Evolutionary conservation across 768 basidiomycete species (phyloP).

Genomic region (Tricholoma furcatifolium): DNA sequence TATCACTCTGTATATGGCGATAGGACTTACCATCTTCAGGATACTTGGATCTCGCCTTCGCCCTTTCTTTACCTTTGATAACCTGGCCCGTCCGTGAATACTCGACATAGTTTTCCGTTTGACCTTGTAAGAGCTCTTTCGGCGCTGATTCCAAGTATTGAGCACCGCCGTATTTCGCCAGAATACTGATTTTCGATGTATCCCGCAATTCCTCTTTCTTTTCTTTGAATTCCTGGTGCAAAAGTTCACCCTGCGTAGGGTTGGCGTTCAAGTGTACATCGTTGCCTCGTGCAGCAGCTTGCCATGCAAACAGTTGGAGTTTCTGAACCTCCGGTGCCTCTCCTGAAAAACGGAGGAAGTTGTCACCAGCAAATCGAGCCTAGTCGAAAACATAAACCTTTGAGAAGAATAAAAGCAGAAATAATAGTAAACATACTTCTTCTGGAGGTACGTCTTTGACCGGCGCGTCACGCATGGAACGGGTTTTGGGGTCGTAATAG

Average conservation of each 20-base stretch:
- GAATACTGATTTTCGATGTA: slow-evolving; percentile 82
- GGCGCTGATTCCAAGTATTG: slow-evolving; percentile 89
- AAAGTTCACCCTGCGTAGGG: slow-evolving; percentile 91
- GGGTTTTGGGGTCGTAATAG: slow-evolving; percentile 99
- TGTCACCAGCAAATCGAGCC: slow-evolving; percentile 94
- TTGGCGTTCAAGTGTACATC: slow-evolving; percentile 96
- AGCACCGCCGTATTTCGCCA: slow-evolving; percentile 93
- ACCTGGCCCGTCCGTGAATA: slow-evolving; percentile 91
- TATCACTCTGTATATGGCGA: slow-evolving; percentile 1
- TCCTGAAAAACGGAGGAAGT: slow-evolving; percentile 89
- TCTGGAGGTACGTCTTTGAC: slow-evolving; percentile 73
- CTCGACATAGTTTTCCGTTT: slow-evolving; percentile 97
- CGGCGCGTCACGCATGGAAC: slow-evolving; percentile 99
- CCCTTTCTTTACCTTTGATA: slow-evolving; percentile 88
- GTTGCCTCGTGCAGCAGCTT: slow-evolving; percentile 88
- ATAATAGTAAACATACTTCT: slow-evolving; percentile 58
- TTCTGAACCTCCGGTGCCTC: slow-evolving; percentile 91
- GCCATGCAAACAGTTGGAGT: slow-evolving; percentile 97
- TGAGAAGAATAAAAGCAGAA: slow-evolving; percentile 2
- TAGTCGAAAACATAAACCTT: slow-evolving; percentile 25
- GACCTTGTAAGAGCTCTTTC: slow-evolving; percentile 88
- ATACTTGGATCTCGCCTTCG: slow-evolving; percentile 88
- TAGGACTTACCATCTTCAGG: slow-evolving; percentile 83
- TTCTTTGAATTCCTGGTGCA: slow-evolving; percentile 87
- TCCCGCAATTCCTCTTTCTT: slow-evolving; percentile 94